Evolutionary conservation across 2,329 filamentous ascomycete genomes (phyloP).

Genomic region (Lasiodiplodia citricola): DNA sequence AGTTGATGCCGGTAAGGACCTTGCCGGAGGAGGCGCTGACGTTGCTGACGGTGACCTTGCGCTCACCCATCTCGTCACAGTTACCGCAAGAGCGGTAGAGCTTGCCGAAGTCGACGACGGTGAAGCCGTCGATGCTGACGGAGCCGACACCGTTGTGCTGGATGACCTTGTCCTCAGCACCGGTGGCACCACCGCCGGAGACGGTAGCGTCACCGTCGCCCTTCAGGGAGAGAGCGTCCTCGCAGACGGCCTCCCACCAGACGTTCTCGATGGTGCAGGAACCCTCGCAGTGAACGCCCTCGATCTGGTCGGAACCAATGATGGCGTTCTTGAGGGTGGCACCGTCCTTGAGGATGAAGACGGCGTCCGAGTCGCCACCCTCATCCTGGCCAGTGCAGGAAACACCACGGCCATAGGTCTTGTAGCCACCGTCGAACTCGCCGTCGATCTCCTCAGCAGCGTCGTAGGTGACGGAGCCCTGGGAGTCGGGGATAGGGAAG

Average conservation of each 20-base stretch:
- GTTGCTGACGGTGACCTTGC: constrained; percentile 53
- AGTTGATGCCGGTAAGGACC: constrained; percentile 56
- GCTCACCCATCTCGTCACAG: constrained; percentile 53
- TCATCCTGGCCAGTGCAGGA: constrained; percentile 46
- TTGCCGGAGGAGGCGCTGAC: constrained; percentile 51
- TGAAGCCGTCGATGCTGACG: constrained; percentile 45
- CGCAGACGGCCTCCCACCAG: constrained; percentile 52
- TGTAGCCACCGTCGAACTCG: constrained; percentile 24
- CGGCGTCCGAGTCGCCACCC: constrained; percentile 53
- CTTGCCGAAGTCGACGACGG: constrained; percentile 45
- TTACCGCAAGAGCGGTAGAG: constrained; percentile 56
- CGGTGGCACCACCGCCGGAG: constrained; percentile 49
- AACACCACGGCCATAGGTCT: constrained; percentile 27
- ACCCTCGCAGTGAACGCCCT: constrained; percentile 59
- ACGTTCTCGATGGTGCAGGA: constrained; percentile 55
- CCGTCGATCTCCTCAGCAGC: constrained; percentile 25
- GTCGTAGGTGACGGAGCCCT: constrained; percentile 24
- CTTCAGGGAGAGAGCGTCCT: constrained; percentile 47
- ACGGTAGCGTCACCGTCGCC: constrained; percentile 43
- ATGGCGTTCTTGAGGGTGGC: constrained; percentile 61
- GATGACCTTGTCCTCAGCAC: constrained; percentile 44
- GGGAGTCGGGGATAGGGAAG: constrained; percentile 27
- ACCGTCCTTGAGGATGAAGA: constrained; percentile 59
- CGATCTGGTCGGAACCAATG: constrained; percentile 58
- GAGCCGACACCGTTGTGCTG: constrained; percentile 51